These are phyloP conservation scores for Penicillium carneum DNA, from an alignment of 2,329 filamentous ascomycete species.

Conservation along the genomic window DNA sequence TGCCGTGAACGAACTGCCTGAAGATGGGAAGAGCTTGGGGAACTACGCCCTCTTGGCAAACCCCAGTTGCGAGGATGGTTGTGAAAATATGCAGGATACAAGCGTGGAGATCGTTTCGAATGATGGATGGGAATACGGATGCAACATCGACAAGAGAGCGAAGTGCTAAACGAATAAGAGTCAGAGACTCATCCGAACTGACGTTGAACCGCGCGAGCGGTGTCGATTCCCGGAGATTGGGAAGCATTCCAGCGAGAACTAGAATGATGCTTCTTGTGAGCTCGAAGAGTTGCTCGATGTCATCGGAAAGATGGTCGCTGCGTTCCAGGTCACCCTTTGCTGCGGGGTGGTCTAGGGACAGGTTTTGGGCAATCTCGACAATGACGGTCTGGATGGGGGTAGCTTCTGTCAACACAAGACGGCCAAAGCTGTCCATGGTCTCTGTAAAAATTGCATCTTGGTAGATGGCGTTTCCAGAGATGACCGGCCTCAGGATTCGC, in stretches of 20 bases:
- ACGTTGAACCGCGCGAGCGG: constrained; percentile 75
- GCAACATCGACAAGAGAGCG: constrained; percentile 92
- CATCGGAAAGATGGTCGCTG: constrained; percentile 85
- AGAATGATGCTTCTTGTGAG: constrained; percentile 94
- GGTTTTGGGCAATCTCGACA: constrained; percentile 87
- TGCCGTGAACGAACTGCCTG: constrained; percentile 83
- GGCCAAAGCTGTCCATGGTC: constrained; percentile 93
- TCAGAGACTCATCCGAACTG: constrained; percentile 79
- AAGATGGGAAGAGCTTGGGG: constrained; percentile 89
- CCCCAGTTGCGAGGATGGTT: constrained; percentile 84
- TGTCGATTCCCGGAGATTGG: constrained; percentile 67
- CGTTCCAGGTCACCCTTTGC: constrained; percentile 72
- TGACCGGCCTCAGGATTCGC: constrained; percentile 91
- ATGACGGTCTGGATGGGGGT: constrained; percentile 89
- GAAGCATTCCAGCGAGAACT: constrained; percentile 84
- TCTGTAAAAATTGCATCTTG: constrained; percentile 94
- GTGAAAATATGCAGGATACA: constrained; percentile 97
- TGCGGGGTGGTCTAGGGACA: constrained; percentile 90
- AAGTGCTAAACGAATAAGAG: constrained; percentile 79
- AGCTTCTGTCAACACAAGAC: constrained; percentile 88
- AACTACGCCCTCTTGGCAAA: constrained; percentile 86
- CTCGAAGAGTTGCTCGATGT: constrained; percentile 97
- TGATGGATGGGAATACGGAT: constrained; percentile 93
- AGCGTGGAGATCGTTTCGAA: constrained; percentile 93
- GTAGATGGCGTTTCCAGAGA: constrained; percentile 95